Conservation (phyloP, 768 basidiomycete species). For the Sutorius australiensis region DNA sequence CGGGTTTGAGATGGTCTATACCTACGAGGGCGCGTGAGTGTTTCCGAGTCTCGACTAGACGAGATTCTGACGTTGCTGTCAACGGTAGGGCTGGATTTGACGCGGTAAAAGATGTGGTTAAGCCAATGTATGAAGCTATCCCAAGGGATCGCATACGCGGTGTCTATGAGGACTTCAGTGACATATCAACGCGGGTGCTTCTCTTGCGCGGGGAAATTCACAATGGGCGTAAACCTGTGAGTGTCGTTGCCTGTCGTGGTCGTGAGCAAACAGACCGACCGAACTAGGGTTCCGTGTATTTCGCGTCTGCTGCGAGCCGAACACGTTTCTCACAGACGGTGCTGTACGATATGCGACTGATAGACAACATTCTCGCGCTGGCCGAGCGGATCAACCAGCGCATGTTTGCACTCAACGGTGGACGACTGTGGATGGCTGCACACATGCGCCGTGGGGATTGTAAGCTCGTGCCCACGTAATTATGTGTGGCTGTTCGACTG, state of each 20-base stretch:
- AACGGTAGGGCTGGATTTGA: constrained; percentile 36
- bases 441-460: constrained; percentile 46
- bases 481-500: no score
- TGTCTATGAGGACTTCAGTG: constrained; percentile 36
- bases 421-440: constrained; percentile 41
- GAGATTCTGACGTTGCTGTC: background rate
- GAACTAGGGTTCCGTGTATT: constrained; percentile 32
- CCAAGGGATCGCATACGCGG: constrained; percentile 35
- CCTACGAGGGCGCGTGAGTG: constrained; percentile 41
- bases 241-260: background rate
- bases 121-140: constrained; percentile 33
- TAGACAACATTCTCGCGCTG: constrained; percentile 24
- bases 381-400: constrained; percentile 30
- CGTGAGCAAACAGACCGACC: background rate
- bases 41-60: background rate
- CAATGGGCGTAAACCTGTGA: constrained; percentile 36
- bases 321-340: constrained; percentile 30
- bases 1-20: constrained; percentile 41
- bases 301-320: constrained; percentile 30
- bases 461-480: constrained; percentile 18
- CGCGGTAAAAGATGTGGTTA: constrained; percentile 36
- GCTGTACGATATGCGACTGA: constrained; percentile 28
- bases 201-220: constrained; percentile 40
- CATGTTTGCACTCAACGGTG: constrained; percentile 27
- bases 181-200: constrained; percentile 35